Base-by-base conservation (phyloP, 371 early-diverging fungal genomes). In the Apophysomyces ossiformis region DNA sequence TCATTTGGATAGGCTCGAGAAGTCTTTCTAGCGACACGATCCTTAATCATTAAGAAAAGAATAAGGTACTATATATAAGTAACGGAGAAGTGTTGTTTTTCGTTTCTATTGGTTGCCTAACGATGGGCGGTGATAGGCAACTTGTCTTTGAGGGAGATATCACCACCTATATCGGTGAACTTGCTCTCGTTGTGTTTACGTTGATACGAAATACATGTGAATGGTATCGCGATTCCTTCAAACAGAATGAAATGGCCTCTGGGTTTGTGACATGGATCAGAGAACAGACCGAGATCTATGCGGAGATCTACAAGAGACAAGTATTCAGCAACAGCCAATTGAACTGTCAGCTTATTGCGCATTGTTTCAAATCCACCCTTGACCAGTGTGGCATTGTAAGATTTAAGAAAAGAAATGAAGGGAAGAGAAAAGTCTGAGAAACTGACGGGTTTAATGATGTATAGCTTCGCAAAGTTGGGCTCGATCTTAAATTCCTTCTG, bases 221-320 rank as follows among this genome's bases (percentile, higher is more conserved):
- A 62, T 97, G 98, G 98, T 97, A 93, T 76, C 86, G 90, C 62
- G 88, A 84, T 39, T 90, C 94, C 4, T 96, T 97, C 74, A 87
- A 89, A 26, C 94, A 95, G 67, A 87, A 93, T 58, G 86, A 87
- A 37, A 92, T 96, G 94, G 88, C 94, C 0, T 95, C 95, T 16
- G 88, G 86, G 82, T 92, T 97, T 64, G 89, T 97, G 16, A 93
- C 92, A 16, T 97, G 98, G 98, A 93, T 95, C 12, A 79, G 89
- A 38, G 85, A 85, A 62, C 96, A 97, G 69, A 89, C 96, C 50
- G 91, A 91, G 39, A 79, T 85, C 32, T 96, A 92, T 76, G 93
- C 92, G 0, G 87, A 85, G n/a, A 91, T 92, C 58, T 93, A 95
- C 73, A 91, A 92, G 39, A 81, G 91, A 5, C 96, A 95, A 69